Conservation (phyloP, 352 stramenopile genomes). For the Hyaloperonospora brassicae region DNA sequence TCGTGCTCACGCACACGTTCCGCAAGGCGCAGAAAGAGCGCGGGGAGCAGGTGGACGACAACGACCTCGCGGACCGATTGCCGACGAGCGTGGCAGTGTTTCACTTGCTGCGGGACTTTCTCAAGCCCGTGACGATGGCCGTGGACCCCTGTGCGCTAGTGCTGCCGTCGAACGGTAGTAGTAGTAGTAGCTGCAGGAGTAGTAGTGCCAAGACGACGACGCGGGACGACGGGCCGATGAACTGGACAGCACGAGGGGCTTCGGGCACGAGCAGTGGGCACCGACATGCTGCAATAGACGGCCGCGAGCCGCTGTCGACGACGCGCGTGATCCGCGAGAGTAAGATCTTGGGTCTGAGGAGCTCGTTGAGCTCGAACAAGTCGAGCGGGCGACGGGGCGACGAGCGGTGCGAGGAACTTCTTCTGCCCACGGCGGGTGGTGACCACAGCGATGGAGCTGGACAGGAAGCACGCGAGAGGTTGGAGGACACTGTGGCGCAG, state of each 20-base stretch:
- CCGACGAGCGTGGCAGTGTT: constrained; percentile 60
- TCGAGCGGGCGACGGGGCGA: constrained; percentile 9
- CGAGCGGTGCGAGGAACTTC: constrained; percentile 9
- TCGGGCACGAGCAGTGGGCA: not conserved
- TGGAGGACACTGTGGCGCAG: not conserved
- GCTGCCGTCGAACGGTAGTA: too few relatives aligned
- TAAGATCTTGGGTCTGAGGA: constrained; percentile 60
- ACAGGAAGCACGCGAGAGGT: constrained; percentile 6
- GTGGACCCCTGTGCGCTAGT: too few relatives aligned
- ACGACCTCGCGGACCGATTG: constrained; percentile 30
- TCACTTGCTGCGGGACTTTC: constrained; percentile 59
- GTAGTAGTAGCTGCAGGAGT: too few relatives aligned
- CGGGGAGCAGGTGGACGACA: constrained; percentile 42
- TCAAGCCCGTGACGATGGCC: constrained; percentile 44
- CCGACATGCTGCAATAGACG: constrained; percentile 8
- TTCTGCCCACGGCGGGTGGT: constrained; percentile 12
- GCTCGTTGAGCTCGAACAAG: constrained; percentile 20
- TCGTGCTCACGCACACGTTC: constrained; percentile 68
- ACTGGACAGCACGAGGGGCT: constrained; percentile 6
- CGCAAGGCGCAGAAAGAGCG: constrained; percentile 62
- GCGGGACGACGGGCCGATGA: constrained; percentile 23
- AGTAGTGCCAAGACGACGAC: too few relatives aligned
- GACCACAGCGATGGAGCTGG: constrained; percentile 3
- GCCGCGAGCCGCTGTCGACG: constrained; percentile 24
- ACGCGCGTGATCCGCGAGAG: constrained; percentile 52